Evolutionary conservation across 805 yeast genomes (phyloP), one percentile per base, ranked within the genome.

Genomic region (Yarrowia yakushimensis): DNA sequence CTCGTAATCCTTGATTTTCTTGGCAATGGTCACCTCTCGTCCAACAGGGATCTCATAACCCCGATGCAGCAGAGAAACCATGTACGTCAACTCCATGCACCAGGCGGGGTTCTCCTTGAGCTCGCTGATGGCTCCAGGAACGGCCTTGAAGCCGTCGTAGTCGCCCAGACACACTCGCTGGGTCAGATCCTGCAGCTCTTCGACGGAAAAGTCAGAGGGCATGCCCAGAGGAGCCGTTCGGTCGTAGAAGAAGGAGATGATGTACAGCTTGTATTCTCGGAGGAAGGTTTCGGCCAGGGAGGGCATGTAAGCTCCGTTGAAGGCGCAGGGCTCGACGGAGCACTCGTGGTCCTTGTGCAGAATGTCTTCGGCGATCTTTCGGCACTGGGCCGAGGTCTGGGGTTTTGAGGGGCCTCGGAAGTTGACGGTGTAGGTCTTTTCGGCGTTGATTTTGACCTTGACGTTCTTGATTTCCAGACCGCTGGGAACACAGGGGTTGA

Each of bases 271-370:
- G 41, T 85, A 82, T 31, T 83, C 74, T 62, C 78, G 78, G 61
- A 84, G 81, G 81, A 94, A 94, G 15, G 96, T 85, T 66, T 81
- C 83, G 46, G 84, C 84, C 69, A 94, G 79, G 4, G 96, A 88
- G 9, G 99, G 99, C 78, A 94, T 99, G 75, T 96, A 96, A 57
- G 91, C 88, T 71, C 99, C 99, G 72, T 93, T 90, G 82, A 94
- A 94, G 2, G 97, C 89, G 75, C 99, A 94, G 62, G 99, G 96
- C 64, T 84, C 82, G 31, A 79, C 71, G 1, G 78, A 72, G 79
- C 99, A 94, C 65, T 80, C 84, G 15, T 82, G 80, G 42, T 91
- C 97, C 77, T 93, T 93, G 77, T 89, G 86, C 72, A 94, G 81
- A 42, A 90, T 82, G 61, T 81, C 72, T 73, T 93, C 98, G 28